Conservation (phyloP, 148 eudicot species). For the Vaccinium macrocarpon region DNA sequence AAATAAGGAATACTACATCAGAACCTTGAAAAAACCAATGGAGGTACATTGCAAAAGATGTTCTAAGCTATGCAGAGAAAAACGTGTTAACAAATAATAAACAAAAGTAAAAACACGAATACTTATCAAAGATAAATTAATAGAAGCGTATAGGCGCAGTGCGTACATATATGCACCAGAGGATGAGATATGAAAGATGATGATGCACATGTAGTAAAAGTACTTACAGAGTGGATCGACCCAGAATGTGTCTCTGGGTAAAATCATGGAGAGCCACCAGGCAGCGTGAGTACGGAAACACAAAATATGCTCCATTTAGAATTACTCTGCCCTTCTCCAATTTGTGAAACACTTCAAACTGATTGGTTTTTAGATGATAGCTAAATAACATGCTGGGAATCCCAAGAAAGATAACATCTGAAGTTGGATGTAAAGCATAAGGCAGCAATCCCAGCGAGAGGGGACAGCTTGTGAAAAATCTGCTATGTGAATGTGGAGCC, state of each 20-base stretch:
- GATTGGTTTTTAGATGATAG: neutral
- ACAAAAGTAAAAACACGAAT: neutral
- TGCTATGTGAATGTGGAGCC: neutral
- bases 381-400: neutral
- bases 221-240: neutral
- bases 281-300: neutral
- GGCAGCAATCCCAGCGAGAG: neutral
- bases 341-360: neutral
- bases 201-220: neutral
- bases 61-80: neutral
- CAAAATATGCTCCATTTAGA: neutral
- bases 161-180: neutral
- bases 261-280: neutral
- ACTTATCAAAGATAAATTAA: neutral
- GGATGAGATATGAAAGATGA: neutral
- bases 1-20: neutral
- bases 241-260: neutral
- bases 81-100: neutral
- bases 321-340: neutral
- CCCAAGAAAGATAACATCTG: neutral
- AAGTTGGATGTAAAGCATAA: neutral
- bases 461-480: too few relatives aligned
- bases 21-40: too few relatives aligned
- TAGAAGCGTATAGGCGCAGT: neutral
- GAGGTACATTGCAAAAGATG: neutral